Evolutionary conservation across 768 basidiomycete species (phyloP).

Genomic region (Trametes gibbosa): DNA sequence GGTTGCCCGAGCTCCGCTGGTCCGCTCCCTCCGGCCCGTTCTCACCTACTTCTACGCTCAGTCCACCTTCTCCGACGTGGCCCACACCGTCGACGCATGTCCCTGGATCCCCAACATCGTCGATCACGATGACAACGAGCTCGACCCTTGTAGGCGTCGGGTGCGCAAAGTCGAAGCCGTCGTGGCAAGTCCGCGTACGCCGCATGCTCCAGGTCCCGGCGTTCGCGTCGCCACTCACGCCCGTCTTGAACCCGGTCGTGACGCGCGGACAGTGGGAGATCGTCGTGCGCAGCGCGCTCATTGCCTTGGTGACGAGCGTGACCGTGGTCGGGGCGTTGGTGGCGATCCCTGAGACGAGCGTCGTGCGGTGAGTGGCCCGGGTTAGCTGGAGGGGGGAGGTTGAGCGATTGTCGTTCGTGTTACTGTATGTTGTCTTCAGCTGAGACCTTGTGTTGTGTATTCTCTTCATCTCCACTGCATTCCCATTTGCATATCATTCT

Average conservation of each 20-base stretch:
- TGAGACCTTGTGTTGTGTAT: no score
- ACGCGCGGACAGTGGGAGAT: conserved; percentile 86
- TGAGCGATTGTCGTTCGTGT: no score
- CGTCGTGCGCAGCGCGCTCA: conserved; percentile 54
- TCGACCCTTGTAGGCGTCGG: not conserved
- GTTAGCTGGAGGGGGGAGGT: no score
- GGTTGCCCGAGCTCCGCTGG: conserved; percentile 1
- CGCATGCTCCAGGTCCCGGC: conserved; percentile 60
- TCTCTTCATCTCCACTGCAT: no score
- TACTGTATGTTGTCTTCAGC: no score
- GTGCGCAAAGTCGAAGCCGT: not conserved
- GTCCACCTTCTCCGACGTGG: conserved; percentile 1
- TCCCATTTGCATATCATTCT: no score
- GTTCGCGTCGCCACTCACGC: conserved; percentile 68
- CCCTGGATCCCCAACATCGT: conserved; percentile 7
- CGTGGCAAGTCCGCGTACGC: conserved; percentile 38
- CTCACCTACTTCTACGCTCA: conserved; percentile 12
- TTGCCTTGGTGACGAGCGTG: conserved; percentile 43
- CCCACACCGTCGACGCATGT: not conserved
- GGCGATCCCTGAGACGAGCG: conserved; percentile 32
- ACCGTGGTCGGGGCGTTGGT: conserved; percentile 32
- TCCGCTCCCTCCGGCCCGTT: conserved; percentile 6
- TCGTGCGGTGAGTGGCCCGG: not conserved
- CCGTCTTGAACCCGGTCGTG: conserved; percentile 65
- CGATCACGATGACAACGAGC: not conserved